Base-by-base conservation (phyloP, 129 eudicot species). In the Sambucus nigra region DNA sequence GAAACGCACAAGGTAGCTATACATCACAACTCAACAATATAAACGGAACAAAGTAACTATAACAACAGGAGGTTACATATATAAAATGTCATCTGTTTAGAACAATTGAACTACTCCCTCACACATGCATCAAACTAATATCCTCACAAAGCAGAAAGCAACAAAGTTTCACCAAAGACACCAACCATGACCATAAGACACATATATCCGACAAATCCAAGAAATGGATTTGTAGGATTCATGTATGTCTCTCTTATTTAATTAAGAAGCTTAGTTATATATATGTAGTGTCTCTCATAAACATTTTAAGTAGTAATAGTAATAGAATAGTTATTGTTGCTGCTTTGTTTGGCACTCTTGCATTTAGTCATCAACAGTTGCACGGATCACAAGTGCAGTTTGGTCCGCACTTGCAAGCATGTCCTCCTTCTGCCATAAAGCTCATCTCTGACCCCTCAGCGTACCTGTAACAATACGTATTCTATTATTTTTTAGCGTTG, bases 381-480 rank as follows among this genome's bases (percentile, higher is more conserved):
- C 72, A 66, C 1, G 72, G 65, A 18, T 56, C 64, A 39, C 72
- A 66, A 13, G 5, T 19, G 69, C 69, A 64, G 69, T 25, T 53
- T 38, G 59, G 14, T 16, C 69, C 61, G 39, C 69, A 64, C 42
- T 45, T 55, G 59, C 69, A 67, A 24, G 40, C 50, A 47, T 56
- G 24, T 25, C 51, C 59, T 18, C 61, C 54, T 27, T 59, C 57
- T 12, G 64, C 52, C 9, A 55, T 52, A 41, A 18, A 45, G 56
- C 51, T 47, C 33, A 14, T 66, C 57, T 55, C 71, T 2, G 56
- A 3, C 13, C 45, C 71, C 55, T 25, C 50, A 6, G 19, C 11
- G 25, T 47, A 46, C 29, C 62, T 66, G 64, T 15, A 24, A 47
- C 13, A 40, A 40, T 10, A 0, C 4, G 3, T 0, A 40, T 2